These are phyloP conservation scores for Forsythia viridissima DNA, from an alignment of 257 asterid genomes.

Conservation along the genomic window DNA sequence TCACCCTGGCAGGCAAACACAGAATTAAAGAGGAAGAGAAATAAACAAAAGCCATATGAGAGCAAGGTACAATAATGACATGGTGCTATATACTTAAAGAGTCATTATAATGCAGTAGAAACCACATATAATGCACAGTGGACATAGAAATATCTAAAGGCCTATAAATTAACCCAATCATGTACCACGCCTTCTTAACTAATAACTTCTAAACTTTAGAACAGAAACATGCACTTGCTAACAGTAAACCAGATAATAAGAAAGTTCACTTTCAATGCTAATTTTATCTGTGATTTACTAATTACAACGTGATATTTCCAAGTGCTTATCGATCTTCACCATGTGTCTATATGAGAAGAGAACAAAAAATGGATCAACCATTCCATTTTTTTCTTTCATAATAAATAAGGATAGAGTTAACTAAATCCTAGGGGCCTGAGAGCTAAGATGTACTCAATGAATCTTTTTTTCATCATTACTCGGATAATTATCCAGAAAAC, in stretches of 20 bases:
- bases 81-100: neutral
- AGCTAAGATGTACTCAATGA: neutral
- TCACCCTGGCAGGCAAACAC: constrained; percentile 56
- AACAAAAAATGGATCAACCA: neutral
- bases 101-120: neutral
- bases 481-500: neutral
- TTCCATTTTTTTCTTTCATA: neutral
- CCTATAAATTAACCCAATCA: neutral
- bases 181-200: neutral
- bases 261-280: neutral
- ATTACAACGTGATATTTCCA: too few species aligned
- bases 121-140: neutral
- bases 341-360: neutral
- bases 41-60: neutral
- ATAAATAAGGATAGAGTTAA: neutral
- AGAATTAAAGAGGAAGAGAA: neutral
- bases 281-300: neutral
- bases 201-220: neutral
- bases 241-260: neutral
- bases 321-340: too few species aligned
- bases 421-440: neutral
- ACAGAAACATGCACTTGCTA: neutral
- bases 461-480: neutral
- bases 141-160: neutral
- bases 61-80: neutral